Evolutionary conservation across 2,329 filamentous ascomycete genomes (phyloP).

Genomic region (Botrytis medusae): DNA sequence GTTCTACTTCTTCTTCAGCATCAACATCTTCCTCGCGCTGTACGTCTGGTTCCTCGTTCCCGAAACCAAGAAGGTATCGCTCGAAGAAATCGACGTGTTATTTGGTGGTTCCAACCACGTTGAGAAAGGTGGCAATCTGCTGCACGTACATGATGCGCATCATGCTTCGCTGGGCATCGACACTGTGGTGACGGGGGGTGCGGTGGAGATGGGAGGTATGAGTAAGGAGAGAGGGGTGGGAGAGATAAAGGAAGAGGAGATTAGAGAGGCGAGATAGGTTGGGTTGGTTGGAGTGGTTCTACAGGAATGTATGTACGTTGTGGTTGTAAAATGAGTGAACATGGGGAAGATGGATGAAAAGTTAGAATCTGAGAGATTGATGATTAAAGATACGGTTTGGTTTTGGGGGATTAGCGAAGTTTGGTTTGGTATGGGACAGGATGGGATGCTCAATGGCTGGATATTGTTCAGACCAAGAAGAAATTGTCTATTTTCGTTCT

Average conservation of each 20-base stretch:
- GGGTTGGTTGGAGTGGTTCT: background rate
- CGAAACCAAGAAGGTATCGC: constrained; percentile 64
- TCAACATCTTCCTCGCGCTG: constrained; percentile 42
- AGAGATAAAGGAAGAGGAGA: background rate
- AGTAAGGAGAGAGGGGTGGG: too few relatives aligned
- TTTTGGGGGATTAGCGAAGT: background rate
- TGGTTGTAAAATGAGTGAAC: background rate
- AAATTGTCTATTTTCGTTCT: background rate
- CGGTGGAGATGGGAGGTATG: background rate
- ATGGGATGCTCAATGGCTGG: background rate
- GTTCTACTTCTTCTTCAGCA: constrained; percentile 64
- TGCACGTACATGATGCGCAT: constrained; percentile 13
- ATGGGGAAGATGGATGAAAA: background rate
- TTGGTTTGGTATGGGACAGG: background rate
- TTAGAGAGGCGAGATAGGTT: background rate
- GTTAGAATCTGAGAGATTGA: background rate
- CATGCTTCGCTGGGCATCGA: background rate
- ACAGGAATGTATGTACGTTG: background rate
- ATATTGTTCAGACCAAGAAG: background rate
- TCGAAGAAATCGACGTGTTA: constrained; percentile 64
- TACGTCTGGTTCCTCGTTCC: constrained; percentile 64
- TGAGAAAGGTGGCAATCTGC: background rate
- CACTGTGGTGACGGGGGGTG: background rate
- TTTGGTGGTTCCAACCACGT: constrained; percentile 45
- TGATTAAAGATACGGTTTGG: background rate